Evolutionary conservation across 2,329 filamentous ascomycete genomes (phyloP).

Genomic region (Microsporum canis): DNA sequence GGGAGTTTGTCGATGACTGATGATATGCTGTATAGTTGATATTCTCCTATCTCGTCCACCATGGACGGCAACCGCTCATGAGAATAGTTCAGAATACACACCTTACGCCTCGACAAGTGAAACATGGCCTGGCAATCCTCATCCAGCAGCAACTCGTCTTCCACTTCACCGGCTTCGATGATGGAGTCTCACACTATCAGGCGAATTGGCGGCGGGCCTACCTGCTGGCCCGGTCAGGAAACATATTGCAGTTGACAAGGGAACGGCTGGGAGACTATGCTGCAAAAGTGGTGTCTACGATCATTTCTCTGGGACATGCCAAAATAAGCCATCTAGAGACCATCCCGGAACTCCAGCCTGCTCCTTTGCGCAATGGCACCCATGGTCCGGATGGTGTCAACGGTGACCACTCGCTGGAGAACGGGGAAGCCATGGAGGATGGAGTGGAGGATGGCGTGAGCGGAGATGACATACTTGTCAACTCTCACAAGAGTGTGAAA

Average conservation of each 20-base stretch:
- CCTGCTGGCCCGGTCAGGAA: conserved; percentile 66
- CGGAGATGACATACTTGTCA: conserved; percentile 29
- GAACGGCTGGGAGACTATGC: conserved; percentile 63
- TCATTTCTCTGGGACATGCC: conserved; percentile 68
- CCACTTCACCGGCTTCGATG: conserved; percentile 54
- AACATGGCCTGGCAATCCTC: conserved; percentile 70
- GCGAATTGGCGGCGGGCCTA: conserved; percentile 73
- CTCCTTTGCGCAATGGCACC: conserved; percentile 3
- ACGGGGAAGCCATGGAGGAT: conserved; percentile 17
- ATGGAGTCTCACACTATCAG: conserved; percentile 64
- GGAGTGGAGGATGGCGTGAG: conserved; percentile 18
- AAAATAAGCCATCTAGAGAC: conserved; percentile 39
- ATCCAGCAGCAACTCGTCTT: conserved; percentile 80
- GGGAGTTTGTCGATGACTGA: background rate
- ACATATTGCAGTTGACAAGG: conserved; percentile 65
- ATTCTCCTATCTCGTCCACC: conserved; percentile 63
- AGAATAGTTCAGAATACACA: conserved; percentile 61
- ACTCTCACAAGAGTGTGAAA: conserved; percentile 14
- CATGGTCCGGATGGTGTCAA: conserved; percentile 18
- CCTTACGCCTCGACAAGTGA: conserved; percentile 62
- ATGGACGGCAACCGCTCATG: conserved; percentile 62
- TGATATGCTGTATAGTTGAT: conserved; percentile 53
- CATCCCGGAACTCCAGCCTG: conserved; percentile 24
- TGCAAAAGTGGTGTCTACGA: conserved; percentile 59
- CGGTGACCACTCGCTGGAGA: conserved; percentile 12